These are phyloP conservation scores for Hypoxylon sp. DNA, from an alignment of 2,329 filamentous ascomycete species.

Conservation along the genomic window DNA sequence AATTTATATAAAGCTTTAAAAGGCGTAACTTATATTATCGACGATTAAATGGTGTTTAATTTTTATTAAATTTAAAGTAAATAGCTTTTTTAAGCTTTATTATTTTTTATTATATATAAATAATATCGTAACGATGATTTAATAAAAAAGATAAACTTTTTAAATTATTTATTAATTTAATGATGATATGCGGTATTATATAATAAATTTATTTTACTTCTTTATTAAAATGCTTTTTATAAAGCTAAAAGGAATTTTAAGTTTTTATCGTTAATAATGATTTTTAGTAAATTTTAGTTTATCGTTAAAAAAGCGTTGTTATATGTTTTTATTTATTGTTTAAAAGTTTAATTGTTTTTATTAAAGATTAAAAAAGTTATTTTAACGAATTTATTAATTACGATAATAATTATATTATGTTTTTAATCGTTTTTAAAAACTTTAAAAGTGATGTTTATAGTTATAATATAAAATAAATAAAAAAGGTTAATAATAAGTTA, in stretches of 20 bases:
- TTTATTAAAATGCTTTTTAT: not conserved
- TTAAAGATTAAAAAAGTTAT: not conserved
- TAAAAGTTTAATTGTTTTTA: not conserved
- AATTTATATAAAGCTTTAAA: no score
- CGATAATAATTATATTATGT: not conserved
- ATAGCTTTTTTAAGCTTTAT: not conserved
- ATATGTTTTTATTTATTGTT: not conserved
- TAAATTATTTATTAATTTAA: no score
- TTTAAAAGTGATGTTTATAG: not conserved
- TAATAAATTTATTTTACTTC: not conserved
- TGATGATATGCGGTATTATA: no score
- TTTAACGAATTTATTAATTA: not conserved
- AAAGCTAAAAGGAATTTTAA: constrained; percentile 4
- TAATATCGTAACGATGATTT: not conserved
- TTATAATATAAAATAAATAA: not conserved
- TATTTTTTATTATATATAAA: constrained; percentile 6
- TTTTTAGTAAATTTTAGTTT: not conserved
- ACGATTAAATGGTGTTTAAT: no score
- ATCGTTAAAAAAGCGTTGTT: not conserved
- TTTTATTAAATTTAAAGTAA: constrained; percentile 5
- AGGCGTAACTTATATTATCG: no score
- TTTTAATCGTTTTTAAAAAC: not conserved
- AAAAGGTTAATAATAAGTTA: not conserved
- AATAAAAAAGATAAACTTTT: no score
- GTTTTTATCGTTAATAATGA: not conserved